Evolutionary conservation across 768 basidiomycete genomes (phyloP).

Genomic region (Russula earlei): DNA sequence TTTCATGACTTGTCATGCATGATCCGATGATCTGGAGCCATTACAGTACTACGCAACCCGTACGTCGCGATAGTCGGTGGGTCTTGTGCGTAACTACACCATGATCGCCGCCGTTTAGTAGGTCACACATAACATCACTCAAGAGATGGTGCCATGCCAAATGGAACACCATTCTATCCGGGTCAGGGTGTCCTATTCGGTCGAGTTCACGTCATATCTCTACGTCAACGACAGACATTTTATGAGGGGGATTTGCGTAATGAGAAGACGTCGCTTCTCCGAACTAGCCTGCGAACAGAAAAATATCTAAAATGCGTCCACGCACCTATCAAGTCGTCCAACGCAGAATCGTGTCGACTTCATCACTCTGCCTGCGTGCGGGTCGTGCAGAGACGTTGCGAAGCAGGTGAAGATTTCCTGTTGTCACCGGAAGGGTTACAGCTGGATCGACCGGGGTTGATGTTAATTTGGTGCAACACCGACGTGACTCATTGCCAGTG

Average conservation of each 20-base stretch:
- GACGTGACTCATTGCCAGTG: background rate
- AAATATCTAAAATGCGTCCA: background rate
- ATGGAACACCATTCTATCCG: background rate
- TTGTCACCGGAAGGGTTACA: background rate
- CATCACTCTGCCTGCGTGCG: background rate
- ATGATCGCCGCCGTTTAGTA: background rate
- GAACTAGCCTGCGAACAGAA: background rate
- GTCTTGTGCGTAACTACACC: background rate
- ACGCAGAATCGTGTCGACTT: background rate
- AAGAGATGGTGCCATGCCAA: background rate
- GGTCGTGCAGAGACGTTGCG: background rate
- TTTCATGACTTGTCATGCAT: background rate
- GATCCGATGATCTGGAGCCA: background rate
- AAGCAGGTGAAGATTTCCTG: no score
- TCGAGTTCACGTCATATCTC: background rate
- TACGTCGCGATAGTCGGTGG: background rate
- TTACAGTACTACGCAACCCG: background rate
- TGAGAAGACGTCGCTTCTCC: no score
- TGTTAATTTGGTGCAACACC: background rate
- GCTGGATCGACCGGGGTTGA: slow-evolving; percentile 1
- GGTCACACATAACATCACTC: background rate
- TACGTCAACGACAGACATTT: background rate
- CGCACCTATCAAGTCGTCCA: no score
- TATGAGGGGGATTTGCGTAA: background rate
- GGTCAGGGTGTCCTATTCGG: background rate